Evolutionary conservation across 2,329 filamentous ascomycete genomes (phyloP), one percentile per base, ranked within the genome.

Genomic region (Emmonsiellopsis sp.): DNA sequence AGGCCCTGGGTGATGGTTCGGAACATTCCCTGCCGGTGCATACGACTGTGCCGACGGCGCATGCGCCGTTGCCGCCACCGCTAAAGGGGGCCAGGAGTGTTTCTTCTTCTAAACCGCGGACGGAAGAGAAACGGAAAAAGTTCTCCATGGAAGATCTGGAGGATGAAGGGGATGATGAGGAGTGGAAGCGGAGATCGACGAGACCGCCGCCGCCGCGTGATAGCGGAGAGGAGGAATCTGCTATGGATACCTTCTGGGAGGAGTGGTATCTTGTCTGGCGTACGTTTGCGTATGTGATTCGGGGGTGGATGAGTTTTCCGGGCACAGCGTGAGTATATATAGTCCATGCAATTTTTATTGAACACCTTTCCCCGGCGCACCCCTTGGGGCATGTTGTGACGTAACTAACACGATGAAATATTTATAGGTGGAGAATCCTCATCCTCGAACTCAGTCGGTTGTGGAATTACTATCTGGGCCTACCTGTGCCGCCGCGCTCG

Each of bases 301-400:
- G 69, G 59, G 80, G 81, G 55, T 98, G 89, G 88, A 52, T 83
- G 5, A 72, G 76, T 20, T 74, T 90, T 47, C 91, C 91, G 0
- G 75, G 70, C 45, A 79, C 79, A 57, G 54, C 87, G 87, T 93
- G 79, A 82, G 87, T 82, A 55, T n/a, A n/a, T n/a, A 40, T 1
- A 37, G 15, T 42, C 7, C 20, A 26, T 26, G 20, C 20, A 35
- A 26, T 30, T 44, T 44, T 38, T 20, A 37, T 42, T 15, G 4
- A 38, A 3, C 26, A 35, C 10, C 5, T n/a, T 16, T 35, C 13
- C 10, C 37, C 8, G 3, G 10, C 13, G 16, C 15, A 32, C 16
- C 15, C 15, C 16, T 26, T 16, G 48, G 50, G 55, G 43, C 56
- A 26, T 32, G 8, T 43, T n/a, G 37, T 52, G 15, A 32, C 6